These are phyloP conservation scores for Fermentozyma sake DNA, from an alignment of 1,139 yeast species.

Conservation along the genomic window DNA sequence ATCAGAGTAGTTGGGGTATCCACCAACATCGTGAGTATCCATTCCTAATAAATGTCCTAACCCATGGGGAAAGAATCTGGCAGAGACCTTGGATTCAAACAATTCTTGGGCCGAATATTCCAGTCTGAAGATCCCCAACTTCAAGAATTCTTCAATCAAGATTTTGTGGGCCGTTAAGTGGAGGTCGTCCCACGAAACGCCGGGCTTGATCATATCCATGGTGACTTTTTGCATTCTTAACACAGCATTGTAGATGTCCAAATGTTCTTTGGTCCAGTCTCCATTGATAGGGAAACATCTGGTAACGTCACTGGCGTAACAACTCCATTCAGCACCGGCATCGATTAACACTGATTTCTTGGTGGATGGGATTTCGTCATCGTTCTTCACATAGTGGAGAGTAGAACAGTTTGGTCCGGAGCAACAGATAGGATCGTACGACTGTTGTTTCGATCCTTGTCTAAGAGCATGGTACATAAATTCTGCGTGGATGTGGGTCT, in stretches of 20 bases:
- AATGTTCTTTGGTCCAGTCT: slow-evolving; percentile 82
- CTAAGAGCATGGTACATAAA: slow-evolving; percentile 89
- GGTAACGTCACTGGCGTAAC: slow-evolving; percentile 91
- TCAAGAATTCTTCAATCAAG: slow-evolving; percentile 64
- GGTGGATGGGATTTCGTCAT: slow-evolving; percentile 52
- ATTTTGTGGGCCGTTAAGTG: slow-evolving; percentile 78
- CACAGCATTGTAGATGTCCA: slow-evolving; percentile 78
- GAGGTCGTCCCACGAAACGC: slow-evolving; percentile 78
- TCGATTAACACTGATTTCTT: slow-evolving; percentile 72
- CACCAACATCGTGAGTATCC: slow-evolving; percentile 97
- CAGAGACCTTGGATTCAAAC: slow-evolving; percentile 63
- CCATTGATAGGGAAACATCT: slow-evolving; percentile 92
- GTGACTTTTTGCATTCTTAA: slow-evolving; percentile 75
- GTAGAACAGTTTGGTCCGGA: slow-evolving; percentile 91
- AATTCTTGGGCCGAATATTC: slow-evolving; percentile 63
- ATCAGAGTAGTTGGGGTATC: slow-evolving; percentile 79
- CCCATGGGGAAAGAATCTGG: slow-evolving; percentile 90
- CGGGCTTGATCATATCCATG: slow-evolving; percentile 71
- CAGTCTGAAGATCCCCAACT: slow-evolving; percentile 69
- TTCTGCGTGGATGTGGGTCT: slow-evolving; percentile 92
- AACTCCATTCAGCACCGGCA: slow-evolving; percentile 96
- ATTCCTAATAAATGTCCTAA: slow-evolving; percentile 89
- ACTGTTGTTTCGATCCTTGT: slow-evolving; percentile 84
- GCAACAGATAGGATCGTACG: slow-evolving; percentile 95
- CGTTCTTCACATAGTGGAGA: slow-evolving; percentile 83